Conservation (phyloP, 192 early-diverging fungal species). For the Thamnidium elegans region DNA sequence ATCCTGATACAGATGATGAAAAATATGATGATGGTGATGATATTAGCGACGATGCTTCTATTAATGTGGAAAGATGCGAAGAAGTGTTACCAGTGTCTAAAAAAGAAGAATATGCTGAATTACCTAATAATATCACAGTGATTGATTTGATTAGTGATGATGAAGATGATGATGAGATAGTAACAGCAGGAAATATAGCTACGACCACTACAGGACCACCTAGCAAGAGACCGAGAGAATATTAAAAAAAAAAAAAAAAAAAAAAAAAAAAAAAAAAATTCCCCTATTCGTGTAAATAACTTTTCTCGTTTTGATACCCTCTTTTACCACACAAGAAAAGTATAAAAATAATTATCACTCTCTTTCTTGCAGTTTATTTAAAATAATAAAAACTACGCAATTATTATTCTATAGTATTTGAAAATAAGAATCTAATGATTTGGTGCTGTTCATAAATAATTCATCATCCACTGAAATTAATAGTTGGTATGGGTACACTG, state of each 20-base stretch:
- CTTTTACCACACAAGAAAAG: not conserved
- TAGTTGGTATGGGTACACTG: constrained; percentile 5
- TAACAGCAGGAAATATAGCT: not conserved
- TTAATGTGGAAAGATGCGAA: too few relatives aligned
- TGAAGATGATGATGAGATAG: constrained; percentile 5
- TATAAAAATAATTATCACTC: too few relatives aligned
- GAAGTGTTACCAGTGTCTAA: not conserved
- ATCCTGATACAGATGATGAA: not conserved
- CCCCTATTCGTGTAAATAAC: not conserved
- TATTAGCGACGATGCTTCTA: not conserved
- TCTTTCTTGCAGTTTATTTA: too few relatives aligned
- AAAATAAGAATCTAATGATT: constrained; percentile 11
- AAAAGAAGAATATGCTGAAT: not conserved
- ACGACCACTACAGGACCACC: not conserved
- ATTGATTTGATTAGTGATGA: constrained; percentile 19
- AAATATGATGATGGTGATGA: not conserved
- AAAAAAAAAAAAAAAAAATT: too few relatives aligned
- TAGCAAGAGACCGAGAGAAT: not conserved
- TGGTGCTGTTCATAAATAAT: not conserved
- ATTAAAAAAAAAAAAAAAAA: too few relatives aligned
- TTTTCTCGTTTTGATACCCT: not conserved
- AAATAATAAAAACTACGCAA: too few relatives aligned
- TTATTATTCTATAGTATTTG: not conserved
- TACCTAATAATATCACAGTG: not conserved
- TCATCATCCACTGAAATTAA: not conserved